Evolutionary conservation across 805 yeast genomes (phyloP), one percentile per base, ranked within the genome.

Genomic region (Metschnikowia anglica): DNA sequence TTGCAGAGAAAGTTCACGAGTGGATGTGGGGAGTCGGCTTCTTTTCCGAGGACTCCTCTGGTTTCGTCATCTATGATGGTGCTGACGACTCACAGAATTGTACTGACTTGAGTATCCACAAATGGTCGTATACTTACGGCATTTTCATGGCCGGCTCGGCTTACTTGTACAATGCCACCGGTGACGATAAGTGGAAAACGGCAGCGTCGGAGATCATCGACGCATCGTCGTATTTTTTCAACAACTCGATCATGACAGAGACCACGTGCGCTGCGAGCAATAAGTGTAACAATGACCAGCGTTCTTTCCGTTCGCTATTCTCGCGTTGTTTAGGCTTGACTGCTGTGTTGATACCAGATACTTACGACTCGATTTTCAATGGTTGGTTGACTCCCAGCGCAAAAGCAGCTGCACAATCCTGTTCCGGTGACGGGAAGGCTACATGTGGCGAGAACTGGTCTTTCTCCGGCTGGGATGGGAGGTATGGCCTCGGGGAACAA

Each of bases 371-470:
- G 3, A 74, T 85, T 32, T 28, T 37, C 20, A 45, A 13, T 32
- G 20, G 29, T 25, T 51, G 52, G 51, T 44, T 53, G 32, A 56
- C 50, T 40, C 62, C 72, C 2, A 76, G 85, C 38, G 89, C 91
- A 0, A 52, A 59, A 40, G 90, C 78, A 2, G 90, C 88, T 6
- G 89, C 89, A 1, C 62, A 66, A 37, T 73, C 88, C 1, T 85
- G 93, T 63, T 61, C 76, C 12, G 93, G 91, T 55, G 97, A 65
- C 4, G 97, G 90, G 61, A 88, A 88, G 13, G 84, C 80, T 49
- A 90, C 97, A 0, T 85, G 95, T 70, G 93, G 91, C 25, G 60
- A 76, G 46, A 70, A 76, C 61, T 85, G 95, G 95, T 61, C 71
- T 8, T 50, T 61, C 10, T 60, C 66, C 4, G 80, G 79, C 15